Percentiles rank a stretch among this genome's conserved stretches.
phyloP scores from a whole-genome alignment of 441 rosid species.

The Dalechampia spathulata region DNA sequence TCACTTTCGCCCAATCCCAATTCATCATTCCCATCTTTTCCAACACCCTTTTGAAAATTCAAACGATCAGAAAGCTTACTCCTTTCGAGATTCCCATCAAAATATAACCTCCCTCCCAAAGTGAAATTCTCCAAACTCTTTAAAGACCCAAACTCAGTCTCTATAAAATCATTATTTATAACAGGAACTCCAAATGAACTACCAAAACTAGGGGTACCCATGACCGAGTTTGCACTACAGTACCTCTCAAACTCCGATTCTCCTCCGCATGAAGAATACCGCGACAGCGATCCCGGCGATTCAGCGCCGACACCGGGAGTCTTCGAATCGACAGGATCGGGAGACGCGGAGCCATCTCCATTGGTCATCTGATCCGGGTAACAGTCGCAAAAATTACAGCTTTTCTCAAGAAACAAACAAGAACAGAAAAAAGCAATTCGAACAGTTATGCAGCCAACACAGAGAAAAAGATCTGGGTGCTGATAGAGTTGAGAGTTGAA shows the following conservation, averaged over 20 bases:
- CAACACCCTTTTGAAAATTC: conserved; percentile 15
- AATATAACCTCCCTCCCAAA: conserved; percentile 36
- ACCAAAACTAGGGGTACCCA: conserved; percentile 72
- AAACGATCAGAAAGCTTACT: conserved; percentile 22
- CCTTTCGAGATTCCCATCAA: conserved; percentile 8
- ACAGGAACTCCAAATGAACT: conserved; percentile 38
- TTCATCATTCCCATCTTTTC: conserved; percentile 4
- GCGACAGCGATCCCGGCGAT: conserved; percentile 48
- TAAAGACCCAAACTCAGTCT: conserved; percentile 51
- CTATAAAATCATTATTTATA: conserved; percentile 48
- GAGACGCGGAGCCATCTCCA: conserved; percentile 43
- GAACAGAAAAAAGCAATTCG: no score
- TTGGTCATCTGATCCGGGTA: conserved; percentile 34
- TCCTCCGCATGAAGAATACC: conserved; percentile 75
- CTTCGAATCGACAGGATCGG: conserved; percentile 33
- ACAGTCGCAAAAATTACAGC: not conserved
- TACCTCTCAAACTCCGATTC: conserved; percentile 83
- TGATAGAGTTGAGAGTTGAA: no score
- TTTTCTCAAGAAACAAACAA: not conserved
- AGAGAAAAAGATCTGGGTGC: no score
- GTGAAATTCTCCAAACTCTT: conserved; percentile 46
- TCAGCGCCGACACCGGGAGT: conserved; percentile 28
- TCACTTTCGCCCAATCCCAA: no score
- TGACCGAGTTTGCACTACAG: conserved; percentile 74
- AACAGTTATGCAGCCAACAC: no score